Percentiles rank a stretch among this genome's conserved stretches.
Evolutionary conservation across 2,329 filamentous ascomycete species (phyloP).

Genomic region (Colletotrichum kahawae): DNA sequence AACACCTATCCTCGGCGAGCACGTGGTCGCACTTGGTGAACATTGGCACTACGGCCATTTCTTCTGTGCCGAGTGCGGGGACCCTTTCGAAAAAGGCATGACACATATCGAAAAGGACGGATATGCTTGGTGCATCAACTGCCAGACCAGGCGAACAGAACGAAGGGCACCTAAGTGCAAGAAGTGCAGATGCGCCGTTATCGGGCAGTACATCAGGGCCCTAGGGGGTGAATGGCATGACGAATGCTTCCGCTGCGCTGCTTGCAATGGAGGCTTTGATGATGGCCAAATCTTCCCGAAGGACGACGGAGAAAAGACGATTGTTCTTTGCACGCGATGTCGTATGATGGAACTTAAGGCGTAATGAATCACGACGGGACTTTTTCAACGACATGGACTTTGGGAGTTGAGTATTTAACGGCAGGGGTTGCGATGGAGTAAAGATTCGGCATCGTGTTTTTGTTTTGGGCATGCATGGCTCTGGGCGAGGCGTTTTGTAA

Average conservation of each 20-base stretch:
- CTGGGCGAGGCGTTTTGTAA: neutral
- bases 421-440: neutral
- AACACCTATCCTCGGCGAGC: slow-evolving; percentile 94
- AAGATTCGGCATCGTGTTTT: neutral
- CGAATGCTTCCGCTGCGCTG: slow-evolving; percentile 83
- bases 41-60: slow-evolving; percentile 98
- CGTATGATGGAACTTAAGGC: slow-evolving; percentile 65
- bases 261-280: slow-evolving; percentile 64
- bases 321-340: slow-evolving; percentile 67
- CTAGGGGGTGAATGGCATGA: slow-evolving; percentile 94
- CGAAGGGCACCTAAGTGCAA: slow-evolving; percentile 86
- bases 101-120: slow-evolving; percentile 92
- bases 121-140: slow-evolving; percentile 94
- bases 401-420: neutral
- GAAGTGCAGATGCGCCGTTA: slow-evolving; percentile 82
- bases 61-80: slow-evolving; percentile 98
- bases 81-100: slow-evolving; percentile 80
- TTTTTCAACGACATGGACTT: neutral
- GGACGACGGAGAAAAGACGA: slow-evolving; percentile 32
- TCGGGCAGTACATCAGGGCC: slow-evolving; percentile 88
- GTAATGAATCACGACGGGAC: slow-evolving; percentile 27
- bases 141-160: slow-evolving; percentile 91
- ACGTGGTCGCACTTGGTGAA: slow-evolving; percentile 90
- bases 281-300: slow-evolving; percentile 71
- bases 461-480: neutral